A percentile compares a stretch with the other conserved stretches of the same genome.
Conservation (phyloP, 306 rosid genomes). For the Styphnolobium japonicum region DNA sequence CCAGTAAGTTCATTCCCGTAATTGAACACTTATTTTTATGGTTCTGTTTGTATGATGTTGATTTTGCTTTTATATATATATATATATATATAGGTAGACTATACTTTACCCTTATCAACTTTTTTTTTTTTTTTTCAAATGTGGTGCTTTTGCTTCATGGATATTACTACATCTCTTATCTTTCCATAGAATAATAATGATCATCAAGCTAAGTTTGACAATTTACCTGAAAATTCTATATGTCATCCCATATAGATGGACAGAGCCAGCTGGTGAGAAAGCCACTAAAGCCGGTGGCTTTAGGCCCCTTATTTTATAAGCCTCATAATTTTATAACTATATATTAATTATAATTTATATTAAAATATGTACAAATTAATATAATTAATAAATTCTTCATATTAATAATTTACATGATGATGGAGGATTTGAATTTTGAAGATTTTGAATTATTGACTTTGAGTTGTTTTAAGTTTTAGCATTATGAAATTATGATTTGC, state of each 20-base stretch:
- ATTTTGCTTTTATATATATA: conserved; percentile 2
- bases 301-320: no score
- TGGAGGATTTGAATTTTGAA: no score
- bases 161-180: not conserved
- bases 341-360: no score
- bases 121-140: not conserved
- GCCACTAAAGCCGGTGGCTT: no score
- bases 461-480: no score
- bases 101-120: not conserved
- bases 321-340: no score
- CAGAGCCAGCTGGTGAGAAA: no score
- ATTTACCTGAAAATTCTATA: not conserved
- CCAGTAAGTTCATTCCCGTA: conserved; percentile 63
- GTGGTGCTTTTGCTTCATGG: not conserved
- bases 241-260: not conserved
- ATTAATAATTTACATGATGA: no score
- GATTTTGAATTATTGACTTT: no score
- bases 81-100: conserved; percentile 3
- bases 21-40: conserved; percentile 11
- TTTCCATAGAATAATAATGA: conserved; percentile 10
- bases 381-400: no score
- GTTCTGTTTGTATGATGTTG: not conserved
- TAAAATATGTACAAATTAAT: no score
- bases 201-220: not conserved
- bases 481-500: no score